Percentiles rank a stretch among this genome's conserved stretches.
These are phyloP conservation scores for Calamus simplicifolius DNA, from an alignment of 176 grass and related monocot genomes.

Conservation along the genomic window DNA sequence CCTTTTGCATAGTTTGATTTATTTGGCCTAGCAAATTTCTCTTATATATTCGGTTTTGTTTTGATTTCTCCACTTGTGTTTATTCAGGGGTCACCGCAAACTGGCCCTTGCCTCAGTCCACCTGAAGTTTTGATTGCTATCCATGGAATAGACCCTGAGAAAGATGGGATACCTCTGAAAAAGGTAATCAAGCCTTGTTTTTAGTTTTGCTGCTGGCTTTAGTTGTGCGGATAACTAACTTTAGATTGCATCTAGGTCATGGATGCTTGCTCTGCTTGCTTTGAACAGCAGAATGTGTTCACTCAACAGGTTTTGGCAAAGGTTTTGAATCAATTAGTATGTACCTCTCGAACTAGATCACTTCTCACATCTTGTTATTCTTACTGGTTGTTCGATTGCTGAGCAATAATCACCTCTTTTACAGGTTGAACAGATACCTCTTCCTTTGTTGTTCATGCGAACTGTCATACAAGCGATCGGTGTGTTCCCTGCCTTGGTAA, in stretches of 20 bases:
- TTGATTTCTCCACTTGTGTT: slow-evolving; percentile 9
- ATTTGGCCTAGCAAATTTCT: too few species aligned
- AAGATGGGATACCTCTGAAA: slow-evolving; percentile 79
- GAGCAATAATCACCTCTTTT: slow-evolving; percentile 17
- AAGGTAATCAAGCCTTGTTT: slow-evolving; percentile 40
- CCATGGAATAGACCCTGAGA: slow-evolving; percentile 89
- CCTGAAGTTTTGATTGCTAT: slow-evolving; percentile 91
- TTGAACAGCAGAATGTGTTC: slow-evolving; percentile 72
- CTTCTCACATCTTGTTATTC: background rate
- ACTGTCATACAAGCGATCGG: slow-evolving; percentile 91
- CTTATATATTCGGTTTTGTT: background rate
- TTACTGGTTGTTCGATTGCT: slow-evolving; percentile 1
- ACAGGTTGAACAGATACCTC: slow-evolving; percentile 97
- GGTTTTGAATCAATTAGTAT: slow-evolving; percentile 84
- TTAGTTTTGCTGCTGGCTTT: background rate
- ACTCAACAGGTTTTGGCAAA: slow-evolving; percentile 93
- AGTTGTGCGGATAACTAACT: background rate
- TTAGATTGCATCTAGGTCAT: slow-evolving; percentile 56
- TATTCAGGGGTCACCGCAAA: slow-evolving; percentile 51
- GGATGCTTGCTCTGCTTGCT: slow-evolving; percentile 83
- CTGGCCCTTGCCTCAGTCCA: slow-evolving; percentile 60
- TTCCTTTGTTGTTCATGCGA: slow-evolving; percentile 96
- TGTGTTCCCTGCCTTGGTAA: slow-evolving; percentile 79
- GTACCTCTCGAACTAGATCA: slow-evolving; percentile 21
- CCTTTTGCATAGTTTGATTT: too few species aligned